Percentiles rank a stretch among this genome's conserved stretches.
These are phyloP conservation scores for Serendipita sp. DNA, from an alignment of 768 basidiomycete genomes.

Conservation along the genomic window DNA sequence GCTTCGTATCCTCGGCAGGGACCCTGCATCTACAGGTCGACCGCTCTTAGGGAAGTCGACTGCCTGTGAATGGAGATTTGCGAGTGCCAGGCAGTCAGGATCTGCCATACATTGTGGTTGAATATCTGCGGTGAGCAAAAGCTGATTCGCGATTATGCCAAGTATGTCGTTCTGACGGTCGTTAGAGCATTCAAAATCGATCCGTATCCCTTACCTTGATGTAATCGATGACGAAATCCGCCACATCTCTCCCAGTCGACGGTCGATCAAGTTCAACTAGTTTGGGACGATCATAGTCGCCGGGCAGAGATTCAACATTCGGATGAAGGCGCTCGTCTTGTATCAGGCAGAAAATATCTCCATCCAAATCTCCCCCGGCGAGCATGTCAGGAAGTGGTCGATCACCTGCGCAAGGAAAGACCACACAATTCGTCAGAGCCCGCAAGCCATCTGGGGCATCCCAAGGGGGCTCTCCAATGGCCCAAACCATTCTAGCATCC, in stretches of 20 bases:
- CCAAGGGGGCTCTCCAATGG: slow-evolving; percentile 46
- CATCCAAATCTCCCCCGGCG: slow-evolving; percentile 14
- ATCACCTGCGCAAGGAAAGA: slow-evolving; percentile 43
- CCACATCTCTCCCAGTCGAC: slow-evolving; percentile 48
- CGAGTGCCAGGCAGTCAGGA: slow-evolving; percentile 35
- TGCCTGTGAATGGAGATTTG: slow-evolving; percentile 38
- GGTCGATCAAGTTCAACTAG: slow-evolving; percentile 31
- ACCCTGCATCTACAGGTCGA: slow-evolving; percentile 24
- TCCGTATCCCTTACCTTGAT: slow-evolving; percentile 28
- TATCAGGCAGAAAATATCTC: neutral
- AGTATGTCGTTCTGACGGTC: slow-evolving; percentile 34
- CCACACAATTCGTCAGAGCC: slow-evolving; percentile 48
- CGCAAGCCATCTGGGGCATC: neutral
- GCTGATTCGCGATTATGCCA: slow-evolving; percentile 34
- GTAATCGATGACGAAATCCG: slow-evolving; percentile 54
- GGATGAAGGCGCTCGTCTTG: slow-evolving; percentile 13
- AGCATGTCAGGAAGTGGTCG: slow-evolving; percentile 11
- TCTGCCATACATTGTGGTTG: slow-evolving; percentile 40
- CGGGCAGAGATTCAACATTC: slow-evolving; percentile 23
- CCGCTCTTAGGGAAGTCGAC: slow-evolving; percentile 55
- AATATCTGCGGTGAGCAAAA: slow-evolving; percentile 34
- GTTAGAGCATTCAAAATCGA: slow-evolving; percentile 49
- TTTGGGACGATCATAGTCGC: slow-evolving; percentile 33
- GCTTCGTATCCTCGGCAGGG: slow-evolving; percentile 30
- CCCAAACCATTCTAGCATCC: slow-evolving; percentile 45